Evolutionary conservation across 352 stramenopile genomes (phyloP), one percentile per base, ranked within the genome.

Genomic region (Pythium oligandrum): DNA sequence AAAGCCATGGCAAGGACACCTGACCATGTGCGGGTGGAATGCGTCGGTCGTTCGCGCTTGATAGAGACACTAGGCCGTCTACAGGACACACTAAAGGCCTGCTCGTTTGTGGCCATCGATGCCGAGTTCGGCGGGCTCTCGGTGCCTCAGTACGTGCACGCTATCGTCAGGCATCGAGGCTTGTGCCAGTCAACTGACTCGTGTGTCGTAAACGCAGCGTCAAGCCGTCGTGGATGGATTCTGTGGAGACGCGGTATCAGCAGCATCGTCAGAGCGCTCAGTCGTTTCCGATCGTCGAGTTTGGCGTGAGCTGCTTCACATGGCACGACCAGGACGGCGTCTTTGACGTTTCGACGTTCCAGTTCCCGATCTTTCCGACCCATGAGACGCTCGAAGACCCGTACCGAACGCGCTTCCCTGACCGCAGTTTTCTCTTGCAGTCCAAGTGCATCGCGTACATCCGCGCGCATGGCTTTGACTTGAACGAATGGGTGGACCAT

Each of bases 381-480:
- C 79, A 48, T 46, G 43, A 78, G 32, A 47, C 40, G 58, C 72
- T 34, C 63, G 70, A 42, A 12, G n/a, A 47, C 42, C 8, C 42
- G n/a, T 26, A 43, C 38, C 38, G 38, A 43, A 43, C 35, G 40
- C 32, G 42, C 40, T 54, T 61, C 32, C 71, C 75, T 2, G 76
- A 92, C 51, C 59, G 81, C 3, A 63, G 74, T 10, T 92, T 92
- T 44, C 61, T 86, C 36, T 37, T 84, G 26, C 81, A 92, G 54
- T 63, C 81, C 57, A 87, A 84, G 59, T 92, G 78, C 54, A 53
- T 92, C 6, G 75, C 86, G 57, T 92, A 86, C 55, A 80, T 90
- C 38, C 81, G 79, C 34, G 66, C 72, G 40, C 81, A 92, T 44
- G 81, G 81, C 30, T 92, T 92, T 53, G 81, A 92, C 51, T 58